A percentile compares a stretch with the other conserved stretches of the same genome.
Evolutionary conservation across 2,329 filamentous ascomycete genomes (phyloP).

Genomic region (Pseudopyrenochaeta lycopersici): DNA sequence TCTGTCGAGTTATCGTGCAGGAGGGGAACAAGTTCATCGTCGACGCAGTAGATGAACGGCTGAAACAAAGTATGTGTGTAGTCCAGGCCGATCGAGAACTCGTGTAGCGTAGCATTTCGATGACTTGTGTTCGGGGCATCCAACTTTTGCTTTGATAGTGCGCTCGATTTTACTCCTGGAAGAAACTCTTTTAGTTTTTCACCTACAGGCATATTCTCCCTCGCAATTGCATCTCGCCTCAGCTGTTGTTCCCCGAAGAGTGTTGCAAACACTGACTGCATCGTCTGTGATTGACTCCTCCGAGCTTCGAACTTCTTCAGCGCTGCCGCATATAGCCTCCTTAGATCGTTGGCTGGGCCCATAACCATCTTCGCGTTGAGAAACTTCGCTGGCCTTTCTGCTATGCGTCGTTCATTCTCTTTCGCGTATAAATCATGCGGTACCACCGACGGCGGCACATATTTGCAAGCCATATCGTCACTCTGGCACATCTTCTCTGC

Average conservation of each 20-base stretch:
- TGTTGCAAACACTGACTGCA: slow-evolving; percentile 59
- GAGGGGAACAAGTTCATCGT: slow-evolving; percentile 38
- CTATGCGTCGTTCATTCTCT: slow-evolving; percentile 48
- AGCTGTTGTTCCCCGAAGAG: slow-evolving; percentile 66
- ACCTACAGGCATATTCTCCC: slow-evolving; percentile 7
- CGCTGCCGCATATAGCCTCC: slow-evolving; percentile 56
- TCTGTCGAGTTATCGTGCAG: slow-evolving; percentile 46
- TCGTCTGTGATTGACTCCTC: slow-evolving; percentile 41
- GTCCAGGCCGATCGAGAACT: slow-evolving; percentile 63
- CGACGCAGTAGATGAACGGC: slow-evolving; percentile 32
- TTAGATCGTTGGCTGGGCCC: slow-evolving; percentile 60
- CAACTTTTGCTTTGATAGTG: slow-evolving; percentile 40
- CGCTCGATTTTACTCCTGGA: slow-evolving; percentile 44
- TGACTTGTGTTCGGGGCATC: slow-evolving; percentile 33
- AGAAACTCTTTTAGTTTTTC: slow-evolving; percentile 26
- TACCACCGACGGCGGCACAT: slow-evolving; percentile 61
- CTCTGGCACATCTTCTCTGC: slow-evolving; percentile 64
- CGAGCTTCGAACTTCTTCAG: slow-evolving; percentile 47
- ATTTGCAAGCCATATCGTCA: slow-evolving; percentile 61
- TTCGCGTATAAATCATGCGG: slow-evolving; percentile 60
- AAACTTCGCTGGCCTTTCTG: slow-evolving; percentile 49
- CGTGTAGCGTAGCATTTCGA: slow-evolving; percentile 51
- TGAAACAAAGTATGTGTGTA: slow-evolving; percentile 61
- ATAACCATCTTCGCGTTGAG: slow-evolving; percentile 61
- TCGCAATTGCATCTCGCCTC: slow-evolving; percentile 53